Base-by-base conservation (phyloP, 2,329 filamentous ascomycete genomes). In the Colletotrichum horii region DNA sequence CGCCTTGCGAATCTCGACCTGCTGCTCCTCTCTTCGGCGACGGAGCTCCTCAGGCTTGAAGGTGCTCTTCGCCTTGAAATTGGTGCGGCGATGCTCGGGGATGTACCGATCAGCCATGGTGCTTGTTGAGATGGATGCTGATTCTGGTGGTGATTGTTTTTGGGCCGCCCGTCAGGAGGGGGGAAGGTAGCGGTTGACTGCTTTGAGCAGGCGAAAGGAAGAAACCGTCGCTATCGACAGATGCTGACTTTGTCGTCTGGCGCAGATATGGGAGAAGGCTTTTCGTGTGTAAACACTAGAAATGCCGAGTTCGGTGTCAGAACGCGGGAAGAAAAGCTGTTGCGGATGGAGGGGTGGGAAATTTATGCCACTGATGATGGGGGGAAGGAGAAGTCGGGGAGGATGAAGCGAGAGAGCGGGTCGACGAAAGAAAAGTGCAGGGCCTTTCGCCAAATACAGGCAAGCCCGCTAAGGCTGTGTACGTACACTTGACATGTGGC, bases 31-130 rank as follows among this genome's bases (percentile, higher is more conserved):
- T 84, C 97, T 97, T 85, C 97, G 97, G 83, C 97, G 96, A 85
- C 97, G 95, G 80, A 99, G 94, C 90, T 99, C 97, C 86, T 99
- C 97, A 82, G 96, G 96, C 93, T 98, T 98, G 91, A 99, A 98
- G 83, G 95, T 95, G 88, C 95, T 96, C 92, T 98, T 98, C 71
- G 97, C 97, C 94, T 99, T 99, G 93, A 98, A 99, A 89, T 98
- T 96, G 80, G 95, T 98, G 85, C 97, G 96, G 87, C 97, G 96
- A 91, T 99, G 97, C 90, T 99, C 97, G 86, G 97, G 97, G 84
- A 99, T 99, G 90, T 98, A 99, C 83, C 97, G 95, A 87, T 99
- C 97, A 87, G 97, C 94, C 97, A 99, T 99, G 88, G 82, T 93
- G 86, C 84, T 84, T 84, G 84, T 62, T 70, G 30, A 66, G 66